Conservation (phyloP, 306 rosid species). For the Ormosia semicastrata region DNA sequence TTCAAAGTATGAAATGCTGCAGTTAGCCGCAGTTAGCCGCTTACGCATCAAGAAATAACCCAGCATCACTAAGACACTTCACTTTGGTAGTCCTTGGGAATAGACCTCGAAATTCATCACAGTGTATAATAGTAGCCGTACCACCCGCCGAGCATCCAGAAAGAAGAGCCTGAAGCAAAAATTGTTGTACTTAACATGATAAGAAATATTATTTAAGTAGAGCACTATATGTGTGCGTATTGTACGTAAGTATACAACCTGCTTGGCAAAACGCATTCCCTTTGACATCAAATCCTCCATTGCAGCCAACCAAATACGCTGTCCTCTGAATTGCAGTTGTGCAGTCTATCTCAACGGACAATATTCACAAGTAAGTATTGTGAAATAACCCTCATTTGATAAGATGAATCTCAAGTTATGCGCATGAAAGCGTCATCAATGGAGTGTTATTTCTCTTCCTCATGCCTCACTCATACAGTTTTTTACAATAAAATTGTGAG, state of each 20-base stretch:
- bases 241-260: conserved; percentile 41
- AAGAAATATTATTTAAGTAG: conserved; percentile 3
- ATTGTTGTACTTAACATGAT: neutral
- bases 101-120: conserved; percentile 66
- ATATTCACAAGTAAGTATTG: conserved; percentile 5
- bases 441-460: neutral
- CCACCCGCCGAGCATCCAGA: conserved; percentile 99
- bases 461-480: neutral
- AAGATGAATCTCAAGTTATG: neutral
- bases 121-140: conserved; percentile 79
- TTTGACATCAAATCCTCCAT: conserved; percentile 76
- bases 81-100: conserved; percentile 67
- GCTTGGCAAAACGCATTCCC: conserved; percentile 84
- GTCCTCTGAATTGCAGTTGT: conserved; percentile 84
- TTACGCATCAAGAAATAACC: conserved; percentile 87
- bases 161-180: conserved; percentile 75
- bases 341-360: conserved; percentile 42
- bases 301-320: conserved; percentile 84
- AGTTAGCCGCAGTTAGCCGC: conserved; percentile 12
- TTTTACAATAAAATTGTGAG: neutral
- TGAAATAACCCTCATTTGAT: neutral
- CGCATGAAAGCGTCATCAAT: neutral
- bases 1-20: neutral
- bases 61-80: conserved; percentile 95
- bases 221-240: neutral